These are phyloP conservation scores for Arthrobotrys iridis DNA, from an alignment of 2,329 filamentous ascomycete genomes.

Conservation along the genomic window DNA sequence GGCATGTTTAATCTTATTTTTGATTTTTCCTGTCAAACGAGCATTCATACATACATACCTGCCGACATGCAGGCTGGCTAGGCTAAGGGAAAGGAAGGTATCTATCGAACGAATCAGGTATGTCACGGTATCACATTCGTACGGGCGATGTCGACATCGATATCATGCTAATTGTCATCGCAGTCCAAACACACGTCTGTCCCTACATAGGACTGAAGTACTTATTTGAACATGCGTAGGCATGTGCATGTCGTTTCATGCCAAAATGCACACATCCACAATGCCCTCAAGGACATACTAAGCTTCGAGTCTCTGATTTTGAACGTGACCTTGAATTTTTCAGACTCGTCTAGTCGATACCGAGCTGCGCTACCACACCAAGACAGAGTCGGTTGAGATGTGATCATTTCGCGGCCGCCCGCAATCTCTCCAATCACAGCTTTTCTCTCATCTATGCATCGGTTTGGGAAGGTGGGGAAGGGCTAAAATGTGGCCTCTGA, in stretches of 20 bases:
- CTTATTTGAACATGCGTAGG: no score
- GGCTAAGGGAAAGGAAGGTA: background rate
- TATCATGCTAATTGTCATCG: conserved; percentile 17
- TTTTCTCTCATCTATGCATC: conserved; percentile 28
- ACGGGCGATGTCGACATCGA: conserved; percentile 8
- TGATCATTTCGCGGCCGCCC: conserved; percentile 26
- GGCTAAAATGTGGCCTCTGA: background rate
- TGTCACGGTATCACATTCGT: conserved; percentile 22
- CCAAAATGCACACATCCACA: background rate
- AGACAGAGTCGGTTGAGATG: conserved; percentile 5
- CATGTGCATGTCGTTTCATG: background rate
- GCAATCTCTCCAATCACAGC: conserved; percentile 25
- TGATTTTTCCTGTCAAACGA: conserved; percentile 33
- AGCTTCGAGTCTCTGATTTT: no score
- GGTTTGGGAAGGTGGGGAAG: conserved; percentile 51
- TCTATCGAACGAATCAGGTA: conserved; percentile 13
- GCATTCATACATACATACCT: conserved; percentile 1
- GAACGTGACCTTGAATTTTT: no score
- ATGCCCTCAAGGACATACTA: background rate
- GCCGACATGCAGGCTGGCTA: background rate
- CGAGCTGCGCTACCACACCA: conserved; percentile 8
- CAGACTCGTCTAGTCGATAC: background rate
- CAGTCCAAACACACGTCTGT: background rate
- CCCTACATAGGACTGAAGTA: no score
- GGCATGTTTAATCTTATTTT: conserved; percentile 46